Evolutionary conservation across 1,284 basidiomycete genomes (phyloP).

Genomic region (Agroathelia rolfsii): DNA sequence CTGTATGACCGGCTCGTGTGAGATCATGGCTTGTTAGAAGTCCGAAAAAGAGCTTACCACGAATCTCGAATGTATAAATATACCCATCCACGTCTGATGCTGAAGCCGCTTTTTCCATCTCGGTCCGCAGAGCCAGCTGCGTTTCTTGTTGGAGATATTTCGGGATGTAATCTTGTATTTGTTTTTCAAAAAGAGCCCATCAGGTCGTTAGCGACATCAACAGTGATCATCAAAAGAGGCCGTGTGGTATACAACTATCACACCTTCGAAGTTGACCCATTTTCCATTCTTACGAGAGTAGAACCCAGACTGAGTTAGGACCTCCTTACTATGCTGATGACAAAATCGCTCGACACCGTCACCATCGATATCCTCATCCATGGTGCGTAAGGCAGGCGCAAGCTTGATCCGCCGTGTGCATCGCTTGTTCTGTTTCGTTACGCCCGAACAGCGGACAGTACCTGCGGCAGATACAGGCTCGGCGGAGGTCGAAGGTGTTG

Average conservation of each 20-base stretch:
- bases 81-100: constrained; percentile 54
- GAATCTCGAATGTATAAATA: constrained; percentile 71
- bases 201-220: not conserved
- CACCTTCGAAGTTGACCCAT: constrained; percentile 51
- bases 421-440: constrained; percentile 53
- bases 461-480: no score
- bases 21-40: constrained; percentile 2
- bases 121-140: constrained; percentile 48
- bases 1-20: constrained; percentile 11
- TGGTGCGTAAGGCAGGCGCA: constrained; percentile 28
- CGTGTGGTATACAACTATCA: constrained; percentile 4
- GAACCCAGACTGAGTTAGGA: constrained; percentile 44
- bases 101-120: constrained; percentile 63
- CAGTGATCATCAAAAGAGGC: constrained; percentile 1
- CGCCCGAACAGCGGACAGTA: constrained; percentile 46
- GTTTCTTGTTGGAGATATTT: constrained; percentile 53
- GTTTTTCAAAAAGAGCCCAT: constrained; percentile 6
- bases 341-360: constrained; percentile 45
- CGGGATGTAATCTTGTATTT: constrained; percentile 56
- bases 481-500: constrained; percentile 17
- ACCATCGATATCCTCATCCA: constrained; percentile 27
- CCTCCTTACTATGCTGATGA: constrained; percentile 51
- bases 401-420: constrained; percentile 54
- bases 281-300: constrained; percentile 36
- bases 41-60: constrained; percentile 30